Percentiles rank a stretch among this genome's conserved stretches.
phyloP scores from a whole-genome alignment of 1,284 basidiomycete species.

The Porogramme epimiltina region DNA sequence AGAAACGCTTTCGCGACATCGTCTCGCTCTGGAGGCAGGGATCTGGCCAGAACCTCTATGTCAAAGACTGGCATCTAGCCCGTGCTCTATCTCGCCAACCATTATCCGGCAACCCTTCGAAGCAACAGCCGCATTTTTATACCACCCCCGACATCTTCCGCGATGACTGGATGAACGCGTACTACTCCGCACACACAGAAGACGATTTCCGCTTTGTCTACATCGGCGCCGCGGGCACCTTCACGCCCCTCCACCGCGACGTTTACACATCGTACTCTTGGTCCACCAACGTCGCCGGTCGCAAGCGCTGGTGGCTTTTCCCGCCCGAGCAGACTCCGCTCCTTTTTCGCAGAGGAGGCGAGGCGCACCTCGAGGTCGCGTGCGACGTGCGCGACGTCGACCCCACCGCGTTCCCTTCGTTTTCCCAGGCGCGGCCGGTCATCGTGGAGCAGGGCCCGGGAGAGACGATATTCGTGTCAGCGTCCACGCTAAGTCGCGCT shows the following conservation, averaged over 20 bases:
- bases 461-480: slow-evolving; percentile 35
- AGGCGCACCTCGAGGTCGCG: slow-evolving; percentile 22
- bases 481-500: background rate
- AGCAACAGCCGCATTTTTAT: slow-evolving; percentile 21
- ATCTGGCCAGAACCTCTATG: slow-evolving; percentile 27
- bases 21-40: slow-evolving; percentile 26
- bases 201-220: slow-evolving; percentile 38
- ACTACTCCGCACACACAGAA: slow-evolving; percentile 30
- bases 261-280: slow-evolving; percentile 37
- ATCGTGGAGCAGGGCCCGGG: slow-evolving; percentile 31
- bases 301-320: slow-evolving; percentile 37
- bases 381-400: slow-evolving; percentile 32
- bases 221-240: slow-evolving; percentile 31
- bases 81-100: background rate
- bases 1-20: slow-evolving; percentile 26
- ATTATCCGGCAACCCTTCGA: background rate
- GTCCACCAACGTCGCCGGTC: slow-evolving; percentile 34
- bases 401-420: slow-evolving; percentile 18
- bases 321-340: slow-evolving; percentile 29
- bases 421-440: slow-evolving; percentile 23
- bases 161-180: slow-evolving; percentile 37
- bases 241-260: slow-evolving; percentile 35
- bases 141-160: slow-evolving; percentile 31
- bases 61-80: slow-evolving; percentile 36
- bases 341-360: slow-evolving; percentile 27